Evolutionary conservation across 1,139 yeast genomes (phyloP), one percentile per base, ranked within the genome.

Genomic region (Candida albicans): DNA sequence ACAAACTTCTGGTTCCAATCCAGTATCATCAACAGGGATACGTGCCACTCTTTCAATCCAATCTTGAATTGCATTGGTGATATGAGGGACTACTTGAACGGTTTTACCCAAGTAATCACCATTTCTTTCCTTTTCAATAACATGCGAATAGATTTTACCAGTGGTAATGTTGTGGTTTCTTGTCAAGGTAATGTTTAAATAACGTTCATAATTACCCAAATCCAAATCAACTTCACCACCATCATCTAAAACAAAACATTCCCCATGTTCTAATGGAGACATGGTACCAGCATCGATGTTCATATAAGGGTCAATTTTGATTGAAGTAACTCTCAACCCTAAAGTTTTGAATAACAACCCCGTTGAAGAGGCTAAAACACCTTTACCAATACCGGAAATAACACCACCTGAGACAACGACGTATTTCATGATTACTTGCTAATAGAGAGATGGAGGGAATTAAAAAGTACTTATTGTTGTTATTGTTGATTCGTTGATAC

Each of bases 211-310:
- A 72, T 93, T 93, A 67, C 99, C 99, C 56, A 93, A 77, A 71
- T 93, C 99, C 64, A 93, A 79, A 70, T 93, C 99, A 41, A 93
- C 96, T 69, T 93, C 99, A 56, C 99, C 99, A 68, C 99, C 99
- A 65, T 93, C 99, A 65, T 93, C 87, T 60, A 93, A 77, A 42
- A 95, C 98, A 64, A 91, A 93, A 66, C 96, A 96, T 68, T 93
- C 99, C 52, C 99, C 99, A 63, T 93, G 99, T 67, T 93, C 99
- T 63, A 93, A 76, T 22, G 99, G 99, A 36, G 96, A 88, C 99
- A 93, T 93, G 43, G 99, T 93, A 57, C 99, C 99, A 38, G 99
- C 99, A 70, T 93, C 99, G 55, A 93, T 89, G 71, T 93, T 93
- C 96, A 93, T 88, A 70, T 93, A 93, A 36, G 99, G 99, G 72